These are phyloP conservation scores for Zancudomyces culisetae DNA, from an alignment of 371 early-diverging fungal genomes.

Conservation along the genomic window DNA sequence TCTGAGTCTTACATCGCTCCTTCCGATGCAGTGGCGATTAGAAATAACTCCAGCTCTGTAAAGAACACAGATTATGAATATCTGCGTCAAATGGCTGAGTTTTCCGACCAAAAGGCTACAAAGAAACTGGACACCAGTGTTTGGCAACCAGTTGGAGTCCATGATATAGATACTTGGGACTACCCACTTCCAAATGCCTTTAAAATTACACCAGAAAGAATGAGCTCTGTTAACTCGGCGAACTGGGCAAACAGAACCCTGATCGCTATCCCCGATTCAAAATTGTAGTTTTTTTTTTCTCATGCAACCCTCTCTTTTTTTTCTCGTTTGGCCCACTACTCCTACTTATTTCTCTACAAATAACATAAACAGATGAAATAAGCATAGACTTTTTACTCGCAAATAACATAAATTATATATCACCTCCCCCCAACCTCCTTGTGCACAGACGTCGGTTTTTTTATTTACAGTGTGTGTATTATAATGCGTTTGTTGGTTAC, in stretches of 20 bases:
- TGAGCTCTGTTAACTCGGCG: background rate
- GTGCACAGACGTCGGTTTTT: too few species aligned
- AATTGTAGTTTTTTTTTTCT: too few species aligned
- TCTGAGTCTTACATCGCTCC: background rate
- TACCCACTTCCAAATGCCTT: background rate
- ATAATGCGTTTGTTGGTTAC: too few species aligned
- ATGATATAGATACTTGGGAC: slow-evolving; percentile 3
- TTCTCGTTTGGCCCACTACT: too few species aligned
- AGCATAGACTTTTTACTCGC: too few species aligned
- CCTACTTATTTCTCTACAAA: too few species aligned
- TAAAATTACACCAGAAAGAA: background rate
- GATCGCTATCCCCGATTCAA: background rate
- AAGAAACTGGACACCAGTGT: background rate
- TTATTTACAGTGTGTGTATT: too few species aligned
- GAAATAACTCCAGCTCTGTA: background rate
- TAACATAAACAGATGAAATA: too few species aligned
- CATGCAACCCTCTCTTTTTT: too few species aligned
- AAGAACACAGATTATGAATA: background rate
- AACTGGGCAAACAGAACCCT: slow-evolving; percentile 1
- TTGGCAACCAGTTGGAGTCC: background rate
- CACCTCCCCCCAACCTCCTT: too few species aligned
- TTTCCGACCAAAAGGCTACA: background rate
- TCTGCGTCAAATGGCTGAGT: background rate
- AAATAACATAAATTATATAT: too few species aligned
- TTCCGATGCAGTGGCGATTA: background rate